Evolutionary conservation across 768 basidiomycete species (phyloP).

Genomic region (Phaeotremella fagi): DNA sequence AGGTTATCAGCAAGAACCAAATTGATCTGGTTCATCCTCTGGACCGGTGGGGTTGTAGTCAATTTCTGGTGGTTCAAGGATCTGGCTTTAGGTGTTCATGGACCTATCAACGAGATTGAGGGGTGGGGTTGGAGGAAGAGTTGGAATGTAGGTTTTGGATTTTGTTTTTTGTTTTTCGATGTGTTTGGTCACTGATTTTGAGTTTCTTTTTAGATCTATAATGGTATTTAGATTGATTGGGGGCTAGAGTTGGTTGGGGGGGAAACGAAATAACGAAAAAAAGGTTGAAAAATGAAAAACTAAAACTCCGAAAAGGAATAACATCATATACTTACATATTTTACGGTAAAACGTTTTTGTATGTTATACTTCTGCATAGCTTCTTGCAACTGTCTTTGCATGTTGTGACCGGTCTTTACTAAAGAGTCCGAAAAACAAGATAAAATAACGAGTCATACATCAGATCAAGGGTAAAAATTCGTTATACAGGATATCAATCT

Average conservation of each 20-base stretch:
- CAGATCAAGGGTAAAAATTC: too few species aligned
- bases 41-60: conserved; percentile 59
- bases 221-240: too few species aligned
- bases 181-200: background rate
- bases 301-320: too few species aligned
- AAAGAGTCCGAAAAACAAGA: too few species aligned
- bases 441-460: too few species aligned
- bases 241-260: background rate
- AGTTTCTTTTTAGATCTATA: conserved; percentile 2
- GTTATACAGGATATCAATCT: too few species aligned
- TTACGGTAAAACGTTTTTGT: too few species aligned
- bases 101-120: conserved; percentile 72
- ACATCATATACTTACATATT: too few species aligned
- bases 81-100: conserved; percentile 86
- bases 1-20: conserved; percentile 57
- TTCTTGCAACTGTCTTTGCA: too few species aligned
- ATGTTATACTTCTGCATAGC: too few species aligned
- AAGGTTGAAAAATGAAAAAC: background rate
- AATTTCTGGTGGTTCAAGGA: conserved; percentile 94
- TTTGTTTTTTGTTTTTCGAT: background rate
- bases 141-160: conserved; percentile 44
- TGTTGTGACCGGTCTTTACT: too few species aligned
- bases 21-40: conserved; percentile 63
- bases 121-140: conserved; percentile 74
- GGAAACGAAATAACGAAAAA: background rate